phyloP scores from a whole-genome alignment of 139 green algal species.

The Haematococcus lacustris region DNA sequence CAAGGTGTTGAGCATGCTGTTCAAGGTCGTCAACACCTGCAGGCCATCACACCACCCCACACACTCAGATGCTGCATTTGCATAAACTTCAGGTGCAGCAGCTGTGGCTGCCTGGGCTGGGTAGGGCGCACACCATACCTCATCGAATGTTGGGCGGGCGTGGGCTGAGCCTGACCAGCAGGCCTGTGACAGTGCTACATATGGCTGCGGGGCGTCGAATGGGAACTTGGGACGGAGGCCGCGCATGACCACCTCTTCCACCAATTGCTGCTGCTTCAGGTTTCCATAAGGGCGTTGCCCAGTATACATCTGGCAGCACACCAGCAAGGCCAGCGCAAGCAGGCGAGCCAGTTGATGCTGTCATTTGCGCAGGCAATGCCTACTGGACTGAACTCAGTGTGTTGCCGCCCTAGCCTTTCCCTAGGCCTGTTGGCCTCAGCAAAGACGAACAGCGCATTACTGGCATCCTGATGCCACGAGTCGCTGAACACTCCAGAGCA shows the following conservation, averaged over 20 bases:
- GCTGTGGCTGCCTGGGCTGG: neutral
- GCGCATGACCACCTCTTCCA: conserved; percentile 47
- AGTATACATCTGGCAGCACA: conserved; percentile 29
- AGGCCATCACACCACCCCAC: neutral
- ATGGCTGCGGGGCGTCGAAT: conserved; percentile 26
- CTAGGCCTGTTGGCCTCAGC: too few species aligned
- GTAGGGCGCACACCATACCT: neutral
- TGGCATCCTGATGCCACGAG: too few species aligned
- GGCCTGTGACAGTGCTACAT: conserved; percentile 8
- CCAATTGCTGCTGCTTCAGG: conserved; percentile 53
- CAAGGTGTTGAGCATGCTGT: conserved; percentile 6
- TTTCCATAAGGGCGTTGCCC: conserved; percentile 9
- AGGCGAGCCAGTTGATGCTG: too few species aligned
- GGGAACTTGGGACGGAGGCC: conserved; percentile 48
- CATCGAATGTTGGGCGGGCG: neutral
- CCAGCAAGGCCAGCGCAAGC: too few species aligned
- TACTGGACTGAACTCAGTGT: too few species aligned
- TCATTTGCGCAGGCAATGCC: too few species aligned
- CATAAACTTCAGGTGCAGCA: neutral
- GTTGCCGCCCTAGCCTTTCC: too few species aligned
- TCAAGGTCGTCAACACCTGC: neutral
- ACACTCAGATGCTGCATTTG: neutral
- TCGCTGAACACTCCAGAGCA: too few species aligned
- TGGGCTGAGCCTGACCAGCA: neutral
- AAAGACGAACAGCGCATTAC: too few species aligned